These are phyloP conservation scores for Debaryomyces coudertii DNA, from an alignment of 1,139 yeast species.

Conservation along the genomic window DNA sequence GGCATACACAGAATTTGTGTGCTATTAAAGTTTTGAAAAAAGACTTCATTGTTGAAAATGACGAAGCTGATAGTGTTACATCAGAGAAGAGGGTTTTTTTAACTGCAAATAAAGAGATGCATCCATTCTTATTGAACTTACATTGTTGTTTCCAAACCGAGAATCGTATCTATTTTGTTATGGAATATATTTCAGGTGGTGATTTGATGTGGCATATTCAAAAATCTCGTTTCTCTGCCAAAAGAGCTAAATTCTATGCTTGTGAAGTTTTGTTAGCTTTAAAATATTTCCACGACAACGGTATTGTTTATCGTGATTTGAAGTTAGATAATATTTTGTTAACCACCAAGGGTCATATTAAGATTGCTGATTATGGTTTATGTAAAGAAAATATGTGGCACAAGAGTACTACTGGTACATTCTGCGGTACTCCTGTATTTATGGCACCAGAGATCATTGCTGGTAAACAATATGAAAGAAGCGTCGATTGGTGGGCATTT, in stretches of 20 bases:
- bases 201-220: slow-evolving; percentile 99
- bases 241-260: slow-evolving; percentile 95
- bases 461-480: slow-evolving; percentile 88
- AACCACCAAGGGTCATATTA: slow-evolving; percentile 92
- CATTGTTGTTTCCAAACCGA: slow-evolving; percentile 98
- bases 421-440: slow-evolving; percentile 98
- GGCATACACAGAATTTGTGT: slow-evolving; percentile 75
- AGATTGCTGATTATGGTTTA: slow-evolving; percentile 94
- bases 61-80: slow-evolving; percentile 92
- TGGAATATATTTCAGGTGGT: slow-evolving; percentile 98
- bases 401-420: slow-evolving; percentile 89
- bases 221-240: slow-evolving; percentile 82
- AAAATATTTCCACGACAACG: slow-evolving; percentile 92
- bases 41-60: slow-evolving; percentile 91
- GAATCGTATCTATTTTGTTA: slow-evolving; percentile 93
- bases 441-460: slow-evolving; percentile 98
- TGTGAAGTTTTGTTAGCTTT: slow-evolving; percentile 92
- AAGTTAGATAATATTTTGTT: slow-evolving; percentile 89
- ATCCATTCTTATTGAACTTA: slow-evolving; percentile 88
- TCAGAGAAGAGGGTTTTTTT: slow-evolving; percentile 92
- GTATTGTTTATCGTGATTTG: slow-evolving; percentile 91
- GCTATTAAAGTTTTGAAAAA: slow-evolving; percentile 96
- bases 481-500: slow-evolving; percentile 99
- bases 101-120: slow-evolving; percentile 85
- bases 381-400: slow-evolving; percentile 96